phyloP scores from a whole-genome alignment of 371 early-diverging fungal genomes.

The Apophysomyces elegans region DNA sequence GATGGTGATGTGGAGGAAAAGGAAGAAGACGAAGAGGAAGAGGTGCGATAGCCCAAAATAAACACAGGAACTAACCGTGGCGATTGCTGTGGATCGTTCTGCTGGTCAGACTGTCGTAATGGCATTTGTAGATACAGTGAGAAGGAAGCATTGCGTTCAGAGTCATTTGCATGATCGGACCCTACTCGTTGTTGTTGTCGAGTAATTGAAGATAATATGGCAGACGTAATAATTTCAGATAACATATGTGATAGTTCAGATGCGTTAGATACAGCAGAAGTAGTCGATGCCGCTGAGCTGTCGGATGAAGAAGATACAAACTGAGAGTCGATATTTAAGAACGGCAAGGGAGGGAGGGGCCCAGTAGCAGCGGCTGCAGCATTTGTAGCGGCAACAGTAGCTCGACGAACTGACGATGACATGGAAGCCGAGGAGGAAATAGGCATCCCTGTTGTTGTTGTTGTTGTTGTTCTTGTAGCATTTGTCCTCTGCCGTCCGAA shows the following conservation, averaged over 20 bases:
- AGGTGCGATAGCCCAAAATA: conserved; percentile 28
- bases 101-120: conserved; percentile 7
- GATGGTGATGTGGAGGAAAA: neutral
- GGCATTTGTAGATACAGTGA: conserved; percentile 25
- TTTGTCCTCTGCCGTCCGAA: conserved; percentile 24
- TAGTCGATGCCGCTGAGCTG: conserved; percentile 29
- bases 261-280: conserved; percentile 24
- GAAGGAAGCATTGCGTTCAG: conserved; percentile 14
- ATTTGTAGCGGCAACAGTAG: conserved; percentile 28
- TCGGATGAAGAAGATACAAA: conserved; percentile 1
- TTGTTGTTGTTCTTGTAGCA: neutral
- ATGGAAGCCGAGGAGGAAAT: conserved; percentile 12
- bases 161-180: conserved; percentile 8
- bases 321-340: conserved; percentile 13
- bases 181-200: conserved; percentile 1
- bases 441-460: neutral
- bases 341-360: conserved; percentile 20
- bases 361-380: conserved; percentile 34
- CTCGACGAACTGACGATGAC: conserved; percentile 26
- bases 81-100: conserved; percentile 14
- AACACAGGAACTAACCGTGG: conserved; percentile 18
- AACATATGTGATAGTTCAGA: conserved; percentile 31
- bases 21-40: neutral
- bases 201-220: conserved; percentile 23
- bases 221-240: conserved; percentile 29